These are phyloP conservation scores for Elsinoe fawcettii DNA, from an alignment of 2,329 filamentous ascomycete species.

Conservation along the genomic window DNA sequence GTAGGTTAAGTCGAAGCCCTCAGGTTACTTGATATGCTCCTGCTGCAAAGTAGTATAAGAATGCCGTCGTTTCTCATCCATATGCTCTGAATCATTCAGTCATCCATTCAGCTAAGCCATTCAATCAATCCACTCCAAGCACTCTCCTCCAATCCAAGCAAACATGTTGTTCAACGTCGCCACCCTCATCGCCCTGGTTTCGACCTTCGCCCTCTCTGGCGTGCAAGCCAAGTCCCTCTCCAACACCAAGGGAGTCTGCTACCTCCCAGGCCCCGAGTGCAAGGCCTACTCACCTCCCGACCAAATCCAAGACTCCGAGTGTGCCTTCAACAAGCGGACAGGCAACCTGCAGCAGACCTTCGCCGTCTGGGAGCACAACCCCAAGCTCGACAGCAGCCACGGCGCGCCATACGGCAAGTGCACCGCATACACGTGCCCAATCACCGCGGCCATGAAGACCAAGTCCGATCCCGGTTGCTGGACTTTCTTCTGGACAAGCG, in stretches of 20 bases:
- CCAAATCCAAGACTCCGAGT: slow-evolving; percentile 38
- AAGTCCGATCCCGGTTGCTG: slow-evolving; percentile 32
- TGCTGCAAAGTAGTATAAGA: too few relatives aligned
- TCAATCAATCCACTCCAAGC: too few relatives aligned
- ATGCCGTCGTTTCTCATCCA: too few relatives aligned
- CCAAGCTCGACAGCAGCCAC: slow-evolving; percentile 37
- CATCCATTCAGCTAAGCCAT: background rate
- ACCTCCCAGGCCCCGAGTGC: slow-evolving; percentile 24
- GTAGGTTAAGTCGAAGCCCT: too few relatives aligned
- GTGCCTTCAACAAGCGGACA: slow-evolving; percentile 36
- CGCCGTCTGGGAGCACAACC: slow-evolving; percentile 38
- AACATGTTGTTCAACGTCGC: slow-evolving; percentile 8
- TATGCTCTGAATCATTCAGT: background rate
- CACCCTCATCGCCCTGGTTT: slow-evolving; percentile 22
- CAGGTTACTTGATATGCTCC: too few relatives aligned
- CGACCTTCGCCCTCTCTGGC: slow-evolving; percentile 28
- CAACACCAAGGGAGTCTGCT: slow-evolving; percentile 32
- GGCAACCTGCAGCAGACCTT: slow-evolving; percentile 31
- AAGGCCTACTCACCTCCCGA: slow-evolving; percentile 28
- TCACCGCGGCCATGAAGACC: slow-evolving; percentile 26
- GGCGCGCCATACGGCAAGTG: slow-evolving; percentile 45
- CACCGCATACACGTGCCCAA: slow-evolving; percentile 35
- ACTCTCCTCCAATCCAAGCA: background rate
- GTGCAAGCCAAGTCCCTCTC: slow-evolving; percentile 22
- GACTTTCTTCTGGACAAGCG: slow-evolving; percentile 32